Base-by-base conservation (phyloP, 176 grass and related monocot species). In the Carex littledalei region DNA sequence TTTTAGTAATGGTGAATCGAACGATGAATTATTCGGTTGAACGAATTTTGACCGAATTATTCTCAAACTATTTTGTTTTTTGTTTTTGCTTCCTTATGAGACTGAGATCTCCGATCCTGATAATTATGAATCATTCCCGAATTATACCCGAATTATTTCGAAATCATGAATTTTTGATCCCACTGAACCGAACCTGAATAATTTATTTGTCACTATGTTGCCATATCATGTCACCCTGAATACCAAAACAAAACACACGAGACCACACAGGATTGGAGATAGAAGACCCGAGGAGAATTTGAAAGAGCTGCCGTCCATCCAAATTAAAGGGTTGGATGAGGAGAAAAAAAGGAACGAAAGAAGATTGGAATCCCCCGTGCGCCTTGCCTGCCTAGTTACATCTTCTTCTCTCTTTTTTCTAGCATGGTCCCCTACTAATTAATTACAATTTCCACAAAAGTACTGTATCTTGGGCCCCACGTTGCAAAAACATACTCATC, bases 311-410 rank as follows among this genome's bases (percentile, higher is more conserved):
- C 50, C 21, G 29, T 84, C 63, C 82, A 72, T 84, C 82, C 57
- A 84, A 84, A 84, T 67, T 57, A 35, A 39, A 73, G 20, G 67
- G 55, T 11, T 8, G 26, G 29, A 75, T 60, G 50, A 6, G 13
- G 26, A n/a, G 2, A 39, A 39, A 56, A 13, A 24, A 26, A 26
- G 11, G 52, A 80, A 59, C 12, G 37, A 56, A 14, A 61, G 78
- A 58, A 81, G 17, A 61, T 63, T 75, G 63, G 83, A 72, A 56
- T 85, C 83, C 43, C 45, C 63, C 68, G 83, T 72, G 68, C 83
- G 68, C 37, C 80, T 82, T 82, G 60, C 62, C 80, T 66, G 21
- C 12, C 45, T 76, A 53, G 71, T 45, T 76, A 53, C 20, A 54
- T 22, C 20, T 76, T 76, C 72, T 76, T 54, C 72, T 53, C 47